These are phyloP conservation scores for Pelargonium australe DNA, from an alignment of 441 rosid species.

Conservation along the genomic window DNA sequence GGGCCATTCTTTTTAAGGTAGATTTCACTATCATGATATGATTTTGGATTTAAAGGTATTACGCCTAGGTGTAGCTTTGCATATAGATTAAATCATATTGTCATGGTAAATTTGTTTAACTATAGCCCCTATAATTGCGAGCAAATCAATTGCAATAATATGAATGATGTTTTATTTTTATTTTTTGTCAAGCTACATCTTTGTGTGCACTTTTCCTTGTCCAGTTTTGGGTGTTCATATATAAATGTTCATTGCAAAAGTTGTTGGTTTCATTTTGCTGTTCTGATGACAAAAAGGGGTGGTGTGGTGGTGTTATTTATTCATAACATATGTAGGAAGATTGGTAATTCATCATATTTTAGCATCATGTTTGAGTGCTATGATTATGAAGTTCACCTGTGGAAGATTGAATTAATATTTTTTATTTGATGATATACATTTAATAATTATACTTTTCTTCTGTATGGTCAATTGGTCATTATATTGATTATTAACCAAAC, in stretches of 20 bases:
- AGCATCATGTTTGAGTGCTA: slow-evolving; percentile 2
- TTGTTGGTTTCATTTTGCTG: not conserved
- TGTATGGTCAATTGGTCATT: not conserved
- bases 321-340: not conserved
- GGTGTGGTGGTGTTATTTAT: not conserved
- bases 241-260: not conserved
- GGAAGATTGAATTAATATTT: not conserved
- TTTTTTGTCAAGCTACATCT: not conserved
- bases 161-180: not conserved
- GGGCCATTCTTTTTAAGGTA: no score
- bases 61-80: not conserved
- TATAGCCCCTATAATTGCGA: not conserved
- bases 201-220: no score
- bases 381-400: not conserved
- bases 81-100: no score
- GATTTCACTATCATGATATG: slow-evolving; percentile 2
- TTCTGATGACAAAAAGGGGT: not conserved
- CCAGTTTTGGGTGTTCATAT: not conserved
- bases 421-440: not conserved
- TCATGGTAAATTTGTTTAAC: not conserved
- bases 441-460: not conserved
- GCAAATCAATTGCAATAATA: no score
- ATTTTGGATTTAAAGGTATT: slow-evolving; percentile 8
- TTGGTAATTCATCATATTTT: slow-evolving; percentile 1
- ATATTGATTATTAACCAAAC: not conserved